These are phyloP conservation scores for Polygonum aviculare DNA, from an alignment of 148 eudicot genomes.

Conservation along the genomic window DNA sequence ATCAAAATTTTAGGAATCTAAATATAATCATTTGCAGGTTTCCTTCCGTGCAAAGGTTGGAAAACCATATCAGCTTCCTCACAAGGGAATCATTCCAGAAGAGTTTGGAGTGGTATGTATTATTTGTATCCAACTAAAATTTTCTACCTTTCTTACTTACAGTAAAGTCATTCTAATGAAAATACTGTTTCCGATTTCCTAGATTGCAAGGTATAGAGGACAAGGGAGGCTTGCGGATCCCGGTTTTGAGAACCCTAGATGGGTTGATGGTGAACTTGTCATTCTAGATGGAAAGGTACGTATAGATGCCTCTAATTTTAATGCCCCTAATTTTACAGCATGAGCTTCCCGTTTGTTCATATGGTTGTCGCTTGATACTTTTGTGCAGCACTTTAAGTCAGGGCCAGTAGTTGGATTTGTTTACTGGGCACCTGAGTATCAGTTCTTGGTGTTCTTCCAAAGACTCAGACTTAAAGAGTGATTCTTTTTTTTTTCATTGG, in stretches of 20 bases:
- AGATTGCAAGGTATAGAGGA: conserved; percentile 95
- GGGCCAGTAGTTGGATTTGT: conserved; percentile 94
- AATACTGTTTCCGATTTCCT: conserved; percentile 12
- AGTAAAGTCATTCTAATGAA: not conserved
- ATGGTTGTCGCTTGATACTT: conserved; percentile 16
- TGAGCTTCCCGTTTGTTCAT: not conserved
- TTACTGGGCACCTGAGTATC: conserved; percentile 84
- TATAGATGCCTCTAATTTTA: not conserved
- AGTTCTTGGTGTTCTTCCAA: conserved; percentile 88
- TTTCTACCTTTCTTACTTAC: not conserved
- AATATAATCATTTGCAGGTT: conserved; percentile 35
- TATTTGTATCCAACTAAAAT: not conserved
- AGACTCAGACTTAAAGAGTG: conserved; percentile 57
- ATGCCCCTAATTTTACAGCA: not conserved
- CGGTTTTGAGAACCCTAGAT: conserved; percentile 74
- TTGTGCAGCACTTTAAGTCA: conserved; percentile 64
- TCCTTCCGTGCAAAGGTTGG: conserved; percentile 99
- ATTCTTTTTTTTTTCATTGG: not conserved
- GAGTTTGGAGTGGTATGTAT: conserved; percentile 90
- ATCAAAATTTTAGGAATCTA: not conserved
- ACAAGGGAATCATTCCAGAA: conserved; percentile 91
- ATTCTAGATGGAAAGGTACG: conserved; percentile 93
- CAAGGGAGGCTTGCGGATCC: conserved; percentile 95
- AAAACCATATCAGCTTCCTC: conserved; percentile 85
- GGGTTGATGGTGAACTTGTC: conserved; percentile 99